Evolutionary conservation across 2,329 filamentous ascomycete species (phyloP).

Genomic region (Aspergillus oerlinghausenensis): DNA sequence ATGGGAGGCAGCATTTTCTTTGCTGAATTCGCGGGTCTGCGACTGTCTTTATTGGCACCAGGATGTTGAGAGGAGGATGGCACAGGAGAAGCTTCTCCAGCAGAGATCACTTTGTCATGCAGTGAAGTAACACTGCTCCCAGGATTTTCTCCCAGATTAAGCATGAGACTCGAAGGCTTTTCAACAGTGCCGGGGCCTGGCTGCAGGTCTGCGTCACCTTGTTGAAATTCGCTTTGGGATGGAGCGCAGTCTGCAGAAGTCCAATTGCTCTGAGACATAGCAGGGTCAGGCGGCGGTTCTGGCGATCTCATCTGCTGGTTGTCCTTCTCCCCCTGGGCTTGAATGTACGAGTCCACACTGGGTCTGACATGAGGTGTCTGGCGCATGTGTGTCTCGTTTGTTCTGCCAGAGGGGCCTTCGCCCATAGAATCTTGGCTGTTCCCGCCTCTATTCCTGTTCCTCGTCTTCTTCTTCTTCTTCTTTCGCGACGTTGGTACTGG

Average conservation of each 20-base stretch:
- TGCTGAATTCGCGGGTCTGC: not conserved
- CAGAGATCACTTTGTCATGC: not conserved
- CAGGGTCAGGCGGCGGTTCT: not conserved
- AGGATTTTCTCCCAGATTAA: not conserved
- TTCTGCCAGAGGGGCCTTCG: not conserved
- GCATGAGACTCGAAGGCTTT: not conserved
- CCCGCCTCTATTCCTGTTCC: not conserved
- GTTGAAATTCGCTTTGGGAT: not conserved
- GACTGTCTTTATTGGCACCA: not conserved
- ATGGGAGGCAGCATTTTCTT: constrained; percentile 10
- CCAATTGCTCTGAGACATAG: not conserved
- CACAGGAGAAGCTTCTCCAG: not conserved
- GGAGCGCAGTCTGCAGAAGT: not conserved
- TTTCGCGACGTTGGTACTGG: constrained; percentile 1
- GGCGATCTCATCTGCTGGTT: not conserved
- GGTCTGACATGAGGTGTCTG: not conserved
- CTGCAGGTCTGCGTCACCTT: not conserved
- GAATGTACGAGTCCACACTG: too few relatives aligned
- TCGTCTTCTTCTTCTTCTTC: constrained; percentile 4
- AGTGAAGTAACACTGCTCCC: not conserved
- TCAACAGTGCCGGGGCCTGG: not conserved
- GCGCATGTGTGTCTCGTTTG: not conserved
- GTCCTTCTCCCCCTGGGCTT: not conserved
- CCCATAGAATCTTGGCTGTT: not conserved
- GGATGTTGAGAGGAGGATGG: not conserved